phyloP scores from a whole-genome alignment of 495 filamentous ascomycete genomes.

The Trypethelium eluteriae region DNA sequence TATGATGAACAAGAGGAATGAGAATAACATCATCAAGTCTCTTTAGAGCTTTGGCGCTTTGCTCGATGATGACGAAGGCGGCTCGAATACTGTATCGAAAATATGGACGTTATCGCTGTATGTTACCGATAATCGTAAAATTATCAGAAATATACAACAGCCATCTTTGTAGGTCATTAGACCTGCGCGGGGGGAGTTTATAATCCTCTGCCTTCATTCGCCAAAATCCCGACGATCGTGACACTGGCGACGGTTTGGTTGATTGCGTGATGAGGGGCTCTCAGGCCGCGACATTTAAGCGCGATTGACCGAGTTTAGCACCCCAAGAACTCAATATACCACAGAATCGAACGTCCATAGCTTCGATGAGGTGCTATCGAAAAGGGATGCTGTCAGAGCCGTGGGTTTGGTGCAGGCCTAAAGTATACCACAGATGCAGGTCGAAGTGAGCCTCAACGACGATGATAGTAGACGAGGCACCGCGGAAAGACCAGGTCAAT shows the following conservation, averaged over 20 bases:
- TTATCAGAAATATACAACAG: not conserved
- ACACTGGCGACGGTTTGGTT: not conserved
- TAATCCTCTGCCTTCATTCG: no score
- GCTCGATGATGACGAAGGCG: not conserved
- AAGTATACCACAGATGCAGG: not conserved
- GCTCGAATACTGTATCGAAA: not conserved
- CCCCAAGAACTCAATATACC: not conserved
- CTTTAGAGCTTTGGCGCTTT: not conserved
- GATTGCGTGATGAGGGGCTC: constrained; percentile 9
- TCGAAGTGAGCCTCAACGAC: no score
- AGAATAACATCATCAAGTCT: not conserved
- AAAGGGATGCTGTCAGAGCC: not conserved
- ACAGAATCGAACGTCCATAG: not conserved
- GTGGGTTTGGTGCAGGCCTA: not conserved
- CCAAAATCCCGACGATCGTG: not conserved
- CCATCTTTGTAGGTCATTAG: not conserved
- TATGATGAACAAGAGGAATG: not conserved
- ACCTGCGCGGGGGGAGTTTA: no score
- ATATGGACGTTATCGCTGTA: not conserved
- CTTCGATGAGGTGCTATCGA: not conserved
- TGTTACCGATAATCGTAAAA: not conserved
- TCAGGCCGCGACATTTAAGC: not conserved
- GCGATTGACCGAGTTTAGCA: not conserved
- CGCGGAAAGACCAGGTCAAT: no score
- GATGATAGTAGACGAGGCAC: no score